A percentile compares a stretch with the other conserved stretches of the same genome.
Evolutionary conservation across 1,139 yeast species (phyloP).

Genomic region (Hyphopichia wangnamkhiaoensis): DNA sequence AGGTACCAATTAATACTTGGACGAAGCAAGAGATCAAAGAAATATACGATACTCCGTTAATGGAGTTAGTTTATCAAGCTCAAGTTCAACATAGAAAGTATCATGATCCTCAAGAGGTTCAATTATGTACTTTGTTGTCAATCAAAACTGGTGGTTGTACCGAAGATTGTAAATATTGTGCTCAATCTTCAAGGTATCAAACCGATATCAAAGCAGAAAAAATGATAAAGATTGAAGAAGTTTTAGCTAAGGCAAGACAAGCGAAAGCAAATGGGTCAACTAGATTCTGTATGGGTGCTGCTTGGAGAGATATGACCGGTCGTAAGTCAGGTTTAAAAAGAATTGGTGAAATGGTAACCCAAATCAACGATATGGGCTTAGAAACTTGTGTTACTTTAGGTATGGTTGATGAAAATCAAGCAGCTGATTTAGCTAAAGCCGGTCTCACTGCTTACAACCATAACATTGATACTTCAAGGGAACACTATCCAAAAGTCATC

Average conservation of each 20-base stretch:
- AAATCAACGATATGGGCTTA: slow-evolving; percentile 60
- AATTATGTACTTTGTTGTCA: slow-evolving; percentile 71
- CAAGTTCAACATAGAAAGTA: slow-evolving; percentile 65
- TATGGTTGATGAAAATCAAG: slow-evolving; percentile 68
- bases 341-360: slow-evolving; percentile 65
- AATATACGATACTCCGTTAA: slow-evolving; percentile 64
- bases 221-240: slow-evolving; percentile 60
- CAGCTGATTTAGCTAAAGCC: slow-evolving; percentile 56
- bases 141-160: slow-evolving; percentile 82
- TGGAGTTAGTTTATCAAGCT: slow-evolving; percentile 62
- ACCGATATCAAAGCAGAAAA: slow-evolving; percentile 73
- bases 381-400: slow-evolving; percentile 84
- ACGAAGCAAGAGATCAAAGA: slow-evolving; percentile 56
- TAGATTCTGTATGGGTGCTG: slow-evolving; percentile 84
- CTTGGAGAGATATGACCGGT: slow-evolving; percentile 86
- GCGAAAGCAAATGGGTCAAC: slow-evolving; percentile 76
- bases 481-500: slow-evolving; percentile 71
- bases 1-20: slow-evolving; percentile 54
- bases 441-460: slow-evolving; percentile 84
- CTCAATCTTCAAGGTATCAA: slow-evolving; percentile 68
- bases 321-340: slow-evolving; percentile 66
- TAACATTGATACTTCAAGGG: slow-evolving; percentile 77
- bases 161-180: slow-evolving; percentile 80
- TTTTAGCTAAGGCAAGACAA: slow-evolving; percentile 59
- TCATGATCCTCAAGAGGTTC: slow-evolving; percentile 72